Evolutionary conservation across 768 basidiomycete genomes (phyloP).

Genomic region (Lactarius deliciosus): DNA sequence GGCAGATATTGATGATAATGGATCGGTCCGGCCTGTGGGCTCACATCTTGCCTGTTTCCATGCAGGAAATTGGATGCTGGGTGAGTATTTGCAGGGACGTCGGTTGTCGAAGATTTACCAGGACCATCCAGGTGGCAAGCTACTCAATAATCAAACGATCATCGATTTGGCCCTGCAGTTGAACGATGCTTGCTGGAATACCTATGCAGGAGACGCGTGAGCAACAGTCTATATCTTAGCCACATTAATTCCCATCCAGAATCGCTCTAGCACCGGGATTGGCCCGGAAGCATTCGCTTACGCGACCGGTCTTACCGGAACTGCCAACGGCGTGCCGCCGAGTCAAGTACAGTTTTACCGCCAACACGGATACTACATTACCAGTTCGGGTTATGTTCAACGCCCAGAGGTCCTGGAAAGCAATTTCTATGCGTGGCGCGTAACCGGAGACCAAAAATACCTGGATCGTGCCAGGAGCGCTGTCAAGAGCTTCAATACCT

Average conservation of each 20-base stretch:
- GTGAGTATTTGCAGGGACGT: slow-evolving; percentile 35
- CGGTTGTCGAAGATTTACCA: neutral
- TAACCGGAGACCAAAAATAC: slow-evolving; percentile 69
- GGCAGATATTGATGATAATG: slow-evolving; percentile 56
- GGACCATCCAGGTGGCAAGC: slow-evolving; percentile 50
- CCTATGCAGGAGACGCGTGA: slow-evolving; percentile 69
- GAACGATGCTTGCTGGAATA: slow-evolving; percentile 78
- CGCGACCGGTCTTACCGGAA: slow-evolving; percentile 58
- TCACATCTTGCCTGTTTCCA: slow-evolving; percentile 76
- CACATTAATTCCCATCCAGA: neutral
- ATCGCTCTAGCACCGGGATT: slow-evolving; percentile 59
- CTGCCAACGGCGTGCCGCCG: slow-evolving; percentile 35
- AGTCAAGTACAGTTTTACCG: slow-evolving; percentile 53
- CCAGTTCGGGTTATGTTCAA: slow-evolving; percentile 53
- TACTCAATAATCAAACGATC: slow-evolving; percentile 70
- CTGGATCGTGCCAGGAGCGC: slow-evolving; percentile 61
- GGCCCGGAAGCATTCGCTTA: slow-evolving; percentile 71
- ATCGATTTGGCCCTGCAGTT: slow-evolving; percentile 59
- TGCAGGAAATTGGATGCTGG: slow-evolving; percentile 75
- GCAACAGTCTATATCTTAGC: slow-evolving; percentile 29
- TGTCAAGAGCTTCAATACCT: slow-evolving; percentile 56
- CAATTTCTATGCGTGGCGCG: slow-evolving; percentile 78
- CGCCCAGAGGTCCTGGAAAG: slow-evolving; percentile 79
- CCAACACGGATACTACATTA: slow-evolving; percentile 64
- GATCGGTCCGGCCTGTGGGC: slow-evolving; percentile 54